Evolutionary conservation across 352 stramenopile species (phyloP).

Genomic region (Globisporangium sylvaticum): DNA sequence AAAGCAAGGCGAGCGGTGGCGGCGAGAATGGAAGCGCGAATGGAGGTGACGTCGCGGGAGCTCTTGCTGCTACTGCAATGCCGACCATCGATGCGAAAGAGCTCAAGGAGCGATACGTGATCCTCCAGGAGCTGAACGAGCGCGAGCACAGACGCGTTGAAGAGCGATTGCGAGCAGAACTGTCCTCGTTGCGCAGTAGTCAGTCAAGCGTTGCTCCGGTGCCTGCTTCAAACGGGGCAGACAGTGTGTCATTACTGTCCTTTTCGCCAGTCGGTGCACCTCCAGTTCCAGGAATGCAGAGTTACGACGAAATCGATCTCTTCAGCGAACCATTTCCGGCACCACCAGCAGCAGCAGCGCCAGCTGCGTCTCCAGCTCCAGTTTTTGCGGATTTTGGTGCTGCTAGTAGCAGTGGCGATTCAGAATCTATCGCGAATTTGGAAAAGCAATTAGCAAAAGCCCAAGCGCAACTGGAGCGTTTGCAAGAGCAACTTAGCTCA

Average conservation of each 20-base stretch:
- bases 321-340: conserved; percentile 20
- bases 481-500: conserved; percentile 19
- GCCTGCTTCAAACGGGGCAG: neutral
- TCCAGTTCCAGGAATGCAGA: conserved; percentile 14
- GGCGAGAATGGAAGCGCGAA: conserved; percentile 4
- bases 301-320: conserved; percentile 63
- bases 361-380: neutral
- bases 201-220: conserved; percentile 13
- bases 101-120: conserved; percentile 48
- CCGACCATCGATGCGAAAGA: conserved; percentile 41
- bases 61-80: neutral
- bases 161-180: conserved; percentile 13
- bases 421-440: conserved; percentile 5
- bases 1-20: conserved; percentile 11
- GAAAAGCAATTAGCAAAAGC: conserved; percentile 15
- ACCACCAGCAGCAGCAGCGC: neutral
- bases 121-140: conserved; percentile 37
- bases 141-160: conserved; percentile 27
- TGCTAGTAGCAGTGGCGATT: neutral
- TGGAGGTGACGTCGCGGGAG: conserved; percentile 6
- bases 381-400: neutral
- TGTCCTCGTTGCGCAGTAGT: conserved; percentile 11
- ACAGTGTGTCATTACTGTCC: conserved; percentile 39
- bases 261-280: conserved; percentile 30
- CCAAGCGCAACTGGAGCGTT: conserved; percentile 3